Base-by-base conservation (phyloP, 441 rosid genomes). In the Populus hybrid region DNA sequence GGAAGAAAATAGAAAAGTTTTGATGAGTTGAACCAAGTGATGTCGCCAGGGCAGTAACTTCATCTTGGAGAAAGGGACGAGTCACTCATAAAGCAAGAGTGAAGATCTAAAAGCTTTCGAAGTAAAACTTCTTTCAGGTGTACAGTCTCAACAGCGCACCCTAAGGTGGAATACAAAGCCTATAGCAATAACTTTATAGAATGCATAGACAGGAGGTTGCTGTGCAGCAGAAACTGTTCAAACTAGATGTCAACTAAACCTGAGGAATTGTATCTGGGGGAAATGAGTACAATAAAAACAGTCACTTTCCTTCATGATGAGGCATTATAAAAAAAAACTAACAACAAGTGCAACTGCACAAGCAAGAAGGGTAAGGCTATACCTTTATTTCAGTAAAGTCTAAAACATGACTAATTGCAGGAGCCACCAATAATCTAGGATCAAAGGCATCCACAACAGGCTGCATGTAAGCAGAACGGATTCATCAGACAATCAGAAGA, bases 391-490 rank as follows among this genome's bases (percentile, higher is more conserved):
- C 80, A 26, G 89, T 84, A 73, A 95, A 95, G 77, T 92, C 91
- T 79, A 95, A 83, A 73, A 85, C 74, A 66, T 95, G 99, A 79
- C 75, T 86, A 61, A 86, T 81, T 3, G 98, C 83, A 75, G 98
- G 89, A 84, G 97, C 93, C 82, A 93, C 95, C 88, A 95, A 87
- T 80, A 95, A 83, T 79, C 99, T 95, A 65, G 97, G 99, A 87
- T 95, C 99, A 87, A 94, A 95, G 67, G 99, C 97, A 91, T 95
- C 99, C 72, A 95, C 98, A 70, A 95, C 99, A 36, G 99, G 99
- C 99, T 95, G 87, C 69, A 79, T 36, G 36, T 78, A 77, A 73
- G 32, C 32, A 30, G 32, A 30, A 30, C 32, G 5, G 32, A 30
- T 30, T 5, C 32, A 28, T 76, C 69, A 73, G 70, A 78, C 21